A percentile compares a stretch with the other conserved stretches of the same genome.
phyloP scores from a whole-genome alignment of 129 eudicot species.

The Ambrosia artemisiifolia region DNA sequence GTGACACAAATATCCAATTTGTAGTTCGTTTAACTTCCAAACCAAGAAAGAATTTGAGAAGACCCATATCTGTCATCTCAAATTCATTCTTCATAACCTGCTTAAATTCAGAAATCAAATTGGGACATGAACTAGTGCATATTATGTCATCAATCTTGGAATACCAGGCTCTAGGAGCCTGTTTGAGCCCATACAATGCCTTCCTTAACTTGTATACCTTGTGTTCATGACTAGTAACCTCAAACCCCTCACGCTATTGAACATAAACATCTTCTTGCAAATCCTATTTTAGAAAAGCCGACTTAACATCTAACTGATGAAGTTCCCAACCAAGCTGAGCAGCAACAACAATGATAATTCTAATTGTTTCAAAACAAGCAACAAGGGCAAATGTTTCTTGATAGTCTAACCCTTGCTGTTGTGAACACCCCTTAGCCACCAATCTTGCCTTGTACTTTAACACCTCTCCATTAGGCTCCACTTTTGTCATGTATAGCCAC shows the following conservation, averaged over 20 bases:
- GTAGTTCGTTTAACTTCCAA: not conserved
- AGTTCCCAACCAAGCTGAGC: not conserved
- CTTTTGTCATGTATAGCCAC: not conserved
- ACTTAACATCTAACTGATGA: not conserved
- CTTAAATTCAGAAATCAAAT: not conserved
- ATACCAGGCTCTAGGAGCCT: not conserved
- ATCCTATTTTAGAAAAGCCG: not conserved
- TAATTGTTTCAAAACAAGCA: not conserved
- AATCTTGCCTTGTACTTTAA: not conserved
- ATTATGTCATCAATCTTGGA: too few relatives aligned
- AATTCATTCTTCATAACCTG: not conserved
- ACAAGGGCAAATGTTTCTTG: not conserved
- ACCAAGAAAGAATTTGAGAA: not conserved
- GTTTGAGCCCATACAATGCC: not conserved
- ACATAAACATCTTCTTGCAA: not conserved
- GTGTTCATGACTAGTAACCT: too few relatives aligned
- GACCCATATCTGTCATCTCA: not conserved
- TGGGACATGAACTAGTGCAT: not conserved
- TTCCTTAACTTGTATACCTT: not conserved
- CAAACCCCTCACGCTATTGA: not conserved
- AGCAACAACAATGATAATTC: not conserved
- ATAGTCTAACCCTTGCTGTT: not conserved
- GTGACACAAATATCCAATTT: not conserved
- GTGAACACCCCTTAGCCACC: not conserved
- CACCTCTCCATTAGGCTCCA: not conserved